Base-by-base conservation (phyloP, 805 yeast species). In the Pichia phayaonensis region DNA sequence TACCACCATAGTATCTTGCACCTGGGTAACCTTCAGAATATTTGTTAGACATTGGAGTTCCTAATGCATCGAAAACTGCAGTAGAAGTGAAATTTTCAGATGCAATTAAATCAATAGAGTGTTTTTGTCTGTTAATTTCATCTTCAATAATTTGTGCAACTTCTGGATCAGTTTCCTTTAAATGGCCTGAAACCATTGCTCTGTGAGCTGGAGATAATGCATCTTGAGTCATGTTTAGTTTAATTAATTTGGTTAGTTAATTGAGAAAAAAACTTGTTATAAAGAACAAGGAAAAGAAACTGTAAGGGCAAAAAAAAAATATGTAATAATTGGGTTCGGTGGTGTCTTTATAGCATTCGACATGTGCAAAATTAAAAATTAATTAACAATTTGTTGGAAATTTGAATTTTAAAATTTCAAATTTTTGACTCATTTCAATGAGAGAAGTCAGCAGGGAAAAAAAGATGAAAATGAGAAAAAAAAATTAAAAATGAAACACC, bases 11-110 rank as follows among this genome's bases (percentile, higher is more conserved):
- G 77, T 94, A 94, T 72, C 99, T 84, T 56, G 95, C 97, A 59
- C 98, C 98, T 54, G 99, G 99, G 74, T 94, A 92, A 56, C 99
- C 99, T 74, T 94, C 99, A 40, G 97, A 90, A 75, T 94, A 94
- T 77, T 94, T 94, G 82, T 94, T 94, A 70, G 87, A 87, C 97
- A 94, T 89, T 68, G 95, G 96, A 47, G 98, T 85, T 59, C 99
- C 99, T 63, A 92, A 82, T 34, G 95, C 88, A 65, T 94, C 98
- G 74, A 92, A 86, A 44, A 94, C 99, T 41, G 98, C 86, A 60
- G 86, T 86, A 49, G 97, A 86, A 51, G 99, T 94, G 76, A 92
- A 90, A 73, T 94, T 94, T 75, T 94, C 99, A 49, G 96, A 87
- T 31, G 99, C 96, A 69, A 94, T 94, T 68, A 94, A 79, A 44